Evolutionary conservation across 1,284 basidiomycete genomes (phyloP).

Genomic region (Ceraceosorus guamensis): DNA sequence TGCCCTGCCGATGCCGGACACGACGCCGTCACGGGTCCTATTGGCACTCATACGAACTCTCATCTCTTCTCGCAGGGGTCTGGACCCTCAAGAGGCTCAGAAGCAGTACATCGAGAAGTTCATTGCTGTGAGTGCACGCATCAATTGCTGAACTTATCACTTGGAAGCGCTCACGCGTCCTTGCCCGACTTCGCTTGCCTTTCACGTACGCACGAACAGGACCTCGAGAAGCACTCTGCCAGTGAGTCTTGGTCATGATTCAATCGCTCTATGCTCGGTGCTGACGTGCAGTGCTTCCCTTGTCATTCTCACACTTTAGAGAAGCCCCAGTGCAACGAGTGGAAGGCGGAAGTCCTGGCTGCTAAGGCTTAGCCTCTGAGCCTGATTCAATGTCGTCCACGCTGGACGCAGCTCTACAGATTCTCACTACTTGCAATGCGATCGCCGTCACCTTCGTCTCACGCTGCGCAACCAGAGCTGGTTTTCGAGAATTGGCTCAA

Average conservation of each 20-base stretch:
- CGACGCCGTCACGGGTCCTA: too few species aligned
- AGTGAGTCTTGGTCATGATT: neutral
- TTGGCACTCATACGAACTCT: too few species aligned
- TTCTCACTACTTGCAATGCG: too few species aligned
- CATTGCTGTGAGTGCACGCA: neutral
- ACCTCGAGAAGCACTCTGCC: neutral
- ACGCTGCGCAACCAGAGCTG: too few species aligned
- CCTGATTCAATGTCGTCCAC: conserved; percentile 1
- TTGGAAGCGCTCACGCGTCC: neutral
- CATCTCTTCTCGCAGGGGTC: neutral
- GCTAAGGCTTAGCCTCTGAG: too few species aligned
- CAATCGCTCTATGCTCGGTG: neutral
- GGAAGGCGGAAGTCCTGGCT: neutral
- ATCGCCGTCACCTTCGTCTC: too few species aligned
- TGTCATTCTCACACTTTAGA: neutral
- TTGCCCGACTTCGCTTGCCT: neutral
- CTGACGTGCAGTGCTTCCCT: neutral
- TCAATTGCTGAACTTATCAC: neutral
- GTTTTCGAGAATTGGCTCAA: too few species aligned
- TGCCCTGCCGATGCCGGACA: too few species aligned
- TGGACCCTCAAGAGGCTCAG: neutral
- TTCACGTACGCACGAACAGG: neutral
- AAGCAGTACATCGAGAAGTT: neutral
- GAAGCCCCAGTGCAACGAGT: neutral
- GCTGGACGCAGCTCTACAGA: too few species aligned